Percentiles rank a stretch among this genome's conserved stretches.
Conservation (phyloP, 805 yeast species). For the Diddensiella santjacobensis region DNA sequence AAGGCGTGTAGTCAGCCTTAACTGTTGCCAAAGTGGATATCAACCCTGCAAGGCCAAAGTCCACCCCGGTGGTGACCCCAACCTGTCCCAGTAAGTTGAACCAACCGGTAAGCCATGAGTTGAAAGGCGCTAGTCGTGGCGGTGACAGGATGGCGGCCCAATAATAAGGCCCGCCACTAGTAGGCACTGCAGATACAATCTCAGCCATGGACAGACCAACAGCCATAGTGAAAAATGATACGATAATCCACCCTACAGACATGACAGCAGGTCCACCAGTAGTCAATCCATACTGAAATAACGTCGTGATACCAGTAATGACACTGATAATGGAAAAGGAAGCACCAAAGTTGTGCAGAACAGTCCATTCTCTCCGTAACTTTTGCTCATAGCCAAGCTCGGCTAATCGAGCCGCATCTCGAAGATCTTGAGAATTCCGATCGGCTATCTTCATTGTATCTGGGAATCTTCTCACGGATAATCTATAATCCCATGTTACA, state of each 20-base stretch:
- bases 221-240: conserved; percentile 51
- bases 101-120: conserved; percentile 29
- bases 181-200: conserved; percentile 65
- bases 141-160: conserved; percentile 45
- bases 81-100: conserved; percentile 25
- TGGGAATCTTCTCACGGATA: no score
- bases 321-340: conserved; percentile 72
- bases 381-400: conserved; percentile 72
- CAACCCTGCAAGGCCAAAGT: conserved; percentile 21
- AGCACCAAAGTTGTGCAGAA: conserved; percentile 64
- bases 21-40: conserved; percentile 19
- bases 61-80: conserved; percentile 22
- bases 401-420: conserved; percentile 32
- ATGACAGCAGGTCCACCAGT: conserved; percentile 63
- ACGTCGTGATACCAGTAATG: conserved; percentile 59
- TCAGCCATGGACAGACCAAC: conserved; percentile 66
- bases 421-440: not conserved
- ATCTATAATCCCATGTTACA: no score
- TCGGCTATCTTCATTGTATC: not conserved
- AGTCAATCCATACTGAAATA: conserved; percentile 56
- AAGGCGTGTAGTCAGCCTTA: conserved; percentile 17
- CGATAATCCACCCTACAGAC: conserved; percentile 69
- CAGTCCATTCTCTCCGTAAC: conserved; percentile 54
- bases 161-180: conserved; percentile 70
- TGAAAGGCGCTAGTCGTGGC: conserved; percentile 21